These are phyloP conservation scores for Bipolaris cookei DNA, from an alignment of 2,329 filamentous ascomycete species.

Conservation along the genomic window DNA sequence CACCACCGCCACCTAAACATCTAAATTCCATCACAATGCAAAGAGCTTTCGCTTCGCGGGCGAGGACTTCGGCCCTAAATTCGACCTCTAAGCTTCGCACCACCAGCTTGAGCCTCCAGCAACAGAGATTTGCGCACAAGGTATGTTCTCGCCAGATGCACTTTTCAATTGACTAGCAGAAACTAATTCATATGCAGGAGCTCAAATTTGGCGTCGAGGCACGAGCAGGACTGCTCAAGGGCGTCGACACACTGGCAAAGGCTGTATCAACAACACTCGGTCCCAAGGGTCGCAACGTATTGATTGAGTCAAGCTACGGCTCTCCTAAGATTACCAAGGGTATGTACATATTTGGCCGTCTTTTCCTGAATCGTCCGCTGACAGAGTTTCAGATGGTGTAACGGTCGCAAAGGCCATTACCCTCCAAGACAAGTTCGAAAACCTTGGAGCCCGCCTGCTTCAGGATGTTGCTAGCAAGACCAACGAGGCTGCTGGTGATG, in stretches of 20 bases:
- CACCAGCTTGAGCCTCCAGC: conserved; percentile 73
- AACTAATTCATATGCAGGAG: conserved; percentile 64
- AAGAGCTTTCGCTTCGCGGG: conserved; percentile 84
- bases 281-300: conserved; percentile 96
- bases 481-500: conserved; percentile 98
- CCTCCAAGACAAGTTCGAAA: conserved; percentile 99
- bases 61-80: conserved; percentile 80
- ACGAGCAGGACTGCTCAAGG: conserved; percentile 84
- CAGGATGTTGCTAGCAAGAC: conserved; percentile 99
- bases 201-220: conserved; percentile 98
- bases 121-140: conserved; percentile 98
- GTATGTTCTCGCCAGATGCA: conserved; percentile 57
- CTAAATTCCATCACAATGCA: conserved; percentile 73
- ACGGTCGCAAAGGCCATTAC: conserved; percentile 76
- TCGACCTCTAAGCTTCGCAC: conserved; percentile 60
- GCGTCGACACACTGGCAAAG: conserved; percentile 95
- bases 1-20: conserved; percentile 25
- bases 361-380: conserved; percentile 14
- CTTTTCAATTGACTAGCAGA: background rate
- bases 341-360: conserved; percentile 50
- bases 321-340: conserved; percentile 99
- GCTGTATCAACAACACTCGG: conserved; percentile 95
- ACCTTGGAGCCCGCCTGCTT: conserved; percentile 93
- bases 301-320: conserved; percentile 98
- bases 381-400: conserved; percentile 54